Base-by-base conservation (phyloP, 352 stramenopile species). In the Phytophthora melonis region DNA sequence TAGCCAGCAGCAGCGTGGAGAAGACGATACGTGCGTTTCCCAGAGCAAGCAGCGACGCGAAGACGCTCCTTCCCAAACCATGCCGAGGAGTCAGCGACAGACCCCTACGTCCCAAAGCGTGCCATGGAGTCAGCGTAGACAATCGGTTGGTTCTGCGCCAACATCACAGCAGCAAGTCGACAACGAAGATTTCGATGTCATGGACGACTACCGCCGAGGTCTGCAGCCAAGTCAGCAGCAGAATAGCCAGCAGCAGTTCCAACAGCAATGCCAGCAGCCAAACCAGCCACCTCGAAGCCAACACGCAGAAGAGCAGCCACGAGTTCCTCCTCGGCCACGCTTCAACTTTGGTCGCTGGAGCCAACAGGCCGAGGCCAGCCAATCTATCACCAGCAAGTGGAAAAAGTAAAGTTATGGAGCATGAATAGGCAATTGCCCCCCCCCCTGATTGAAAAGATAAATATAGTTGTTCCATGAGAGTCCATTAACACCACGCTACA, bases 321-420 rank as follows among this genome's bases (percentile, higher is more conserved):
- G 30, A 27, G 63, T 50, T 3, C 49, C 60, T 16, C 23, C 67
- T 30, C 56, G 39, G 0, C 30, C 63, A 18, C 73, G 63, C 25
- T 83, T 77, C 27, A 58, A 79, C 39, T 79, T 81, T 73, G 77
- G 73, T 58, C 70, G 70, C 41, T 83, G 77, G 77, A 83, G 77
- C 56, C 69, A 81, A 18, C 66, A 80, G 57, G 73, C 73, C 1
- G 54, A 81, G 39, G 64, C 55, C 34, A 75, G 70, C 60, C 67
- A 78, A 34, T 81, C 73, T 39, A 69, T 79, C 47, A 81, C 74
- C 54, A 81, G 70, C 66, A 79, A 83, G 62, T 83, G 73, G 74
- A 80, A 78, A 67, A 81, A 75, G 63, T 76, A 55, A 74, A 66
- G 2, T 23, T 39, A 23, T 43, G 18, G 52, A 67, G 10, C 49